These are phyloP conservation scores for Paracamarosporium sp. DNA, from an alignment of 2,329 filamentous ascomycete species.

Conservation along the genomic window DNA sequence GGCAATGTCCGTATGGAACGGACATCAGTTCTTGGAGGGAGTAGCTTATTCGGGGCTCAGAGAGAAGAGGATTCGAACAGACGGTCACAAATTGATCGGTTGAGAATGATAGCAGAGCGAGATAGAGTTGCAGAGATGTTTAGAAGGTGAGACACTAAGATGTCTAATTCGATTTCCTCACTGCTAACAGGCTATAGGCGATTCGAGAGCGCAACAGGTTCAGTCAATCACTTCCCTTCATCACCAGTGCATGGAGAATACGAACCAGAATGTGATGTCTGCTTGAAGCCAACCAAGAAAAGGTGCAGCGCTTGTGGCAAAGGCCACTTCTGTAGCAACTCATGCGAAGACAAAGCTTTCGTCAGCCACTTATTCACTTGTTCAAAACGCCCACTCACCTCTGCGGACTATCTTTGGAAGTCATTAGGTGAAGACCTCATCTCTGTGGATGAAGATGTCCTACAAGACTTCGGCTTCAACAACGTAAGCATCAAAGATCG, in stretches of 20 bases:
- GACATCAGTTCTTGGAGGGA: slow-evolving; percentile 28
- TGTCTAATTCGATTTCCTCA: too few relatives aligned
- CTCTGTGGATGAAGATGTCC: slow-evolving; percentile 31
- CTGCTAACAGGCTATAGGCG: too few relatives aligned
- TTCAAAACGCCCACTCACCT: slow-evolving; percentile 26
- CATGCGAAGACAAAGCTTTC: slow-evolving; percentile 25
- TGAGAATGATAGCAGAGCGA: slow-evolving; percentile 25
- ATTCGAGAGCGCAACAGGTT: too few relatives aligned
- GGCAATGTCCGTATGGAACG: slow-evolving; percentile 15
- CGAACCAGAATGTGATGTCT: slow-evolving; percentile 21
- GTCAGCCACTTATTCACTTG: slow-evolving; percentile 25
- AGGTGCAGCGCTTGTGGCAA: slow-evolving; percentile 24
- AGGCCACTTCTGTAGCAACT: slow-evolving; percentile 26
- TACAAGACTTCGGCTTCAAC: slow-evolving; percentile 38
- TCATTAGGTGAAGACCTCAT: slow-evolving; percentile 24
- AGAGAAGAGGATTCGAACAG: slow-evolving; percentile 18
- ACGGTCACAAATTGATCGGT: slow-evolving; percentile 19
- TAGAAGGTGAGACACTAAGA: slow-evolving; percentile 26
- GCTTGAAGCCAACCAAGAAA: slow-evolving; percentile 20
- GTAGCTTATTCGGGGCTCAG: slow-evolving; percentile 18
- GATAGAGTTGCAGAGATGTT: slow-evolving; percentile 31
- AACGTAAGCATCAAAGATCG: slow-evolving; percentile 19
- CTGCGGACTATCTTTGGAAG: slow-evolving; percentile 34
- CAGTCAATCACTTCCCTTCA: too few relatives aligned
- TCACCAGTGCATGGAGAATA: too few relatives aligned